A percentile compares a stretch with the other conserved stretches of the same genome.
Conservation (phyloP, 495 filamentous ascomycete species). For the Platismatia glauca region DNA sequence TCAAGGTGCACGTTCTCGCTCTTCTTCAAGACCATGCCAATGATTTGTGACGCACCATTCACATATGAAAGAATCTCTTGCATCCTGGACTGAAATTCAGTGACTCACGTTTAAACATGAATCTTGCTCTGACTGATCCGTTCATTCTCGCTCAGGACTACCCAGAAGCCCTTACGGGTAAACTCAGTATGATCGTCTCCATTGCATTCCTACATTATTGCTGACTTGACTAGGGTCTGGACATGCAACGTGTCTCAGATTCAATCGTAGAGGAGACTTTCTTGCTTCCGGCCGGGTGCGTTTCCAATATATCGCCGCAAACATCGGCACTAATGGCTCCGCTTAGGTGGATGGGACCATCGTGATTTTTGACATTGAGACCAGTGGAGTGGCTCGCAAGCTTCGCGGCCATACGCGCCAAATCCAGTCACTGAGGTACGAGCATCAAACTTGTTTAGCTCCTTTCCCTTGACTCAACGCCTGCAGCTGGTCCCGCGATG, state of each 20-base stretch:
- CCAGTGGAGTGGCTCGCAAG: slow-evolving; percentile 89
- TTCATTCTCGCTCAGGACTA: slow-evolving; percentile 89
- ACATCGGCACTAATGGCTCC: slow-evolving; percentile 15
- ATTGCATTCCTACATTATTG: background rate
- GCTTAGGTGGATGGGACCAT: slow-evolving; percentile 74
- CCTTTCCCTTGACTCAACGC: slow-evolving; percentile 13
- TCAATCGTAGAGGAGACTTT: slow-evolving; percentile 88
- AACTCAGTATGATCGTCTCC: slow-evolving; percentile 52
- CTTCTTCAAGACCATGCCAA: background rate
- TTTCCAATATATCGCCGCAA: background rate
- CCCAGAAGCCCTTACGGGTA: slow-evolving; percentile 78
- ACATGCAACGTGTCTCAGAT: slow-evolving; percentile 65
- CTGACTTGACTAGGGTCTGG: slow-evolving; percentile 42
- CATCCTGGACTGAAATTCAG: background rate
- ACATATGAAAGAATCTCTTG: background rate
- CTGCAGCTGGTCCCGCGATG: slow-evolving; percentile 79
- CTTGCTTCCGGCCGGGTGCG: slow-evolving; percentile 79
- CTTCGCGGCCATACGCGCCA: slow-evolving; percentile 83
- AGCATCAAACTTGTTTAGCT: background rate
- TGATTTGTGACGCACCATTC: too few species aligned
- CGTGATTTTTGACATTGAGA: slow-evolving; percentile 94
- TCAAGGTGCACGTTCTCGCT: background rate
- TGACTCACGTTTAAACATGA: slow-evolving; percentile 43
- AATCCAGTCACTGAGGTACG: slow-evolving; percentile 68
- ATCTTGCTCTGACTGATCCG: slow-evolving; percentile 69